A percentile compares a stretch with the other conserved stretches of the same genome.
Conservation (phyloP, 192 early-diverging fungal species). For the Phycomyces nitens region DNA sequence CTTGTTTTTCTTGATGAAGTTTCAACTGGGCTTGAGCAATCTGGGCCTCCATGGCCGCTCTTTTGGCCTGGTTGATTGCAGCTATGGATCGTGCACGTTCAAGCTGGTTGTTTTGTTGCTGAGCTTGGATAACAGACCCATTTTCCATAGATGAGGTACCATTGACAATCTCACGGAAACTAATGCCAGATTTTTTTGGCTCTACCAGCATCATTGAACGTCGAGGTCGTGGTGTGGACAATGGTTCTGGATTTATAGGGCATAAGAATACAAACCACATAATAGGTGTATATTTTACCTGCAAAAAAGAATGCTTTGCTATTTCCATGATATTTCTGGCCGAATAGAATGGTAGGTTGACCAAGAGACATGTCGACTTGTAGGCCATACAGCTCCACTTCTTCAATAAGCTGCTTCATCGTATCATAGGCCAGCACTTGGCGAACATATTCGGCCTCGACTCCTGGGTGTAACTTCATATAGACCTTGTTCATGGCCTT, state of each 20-base stretch:
- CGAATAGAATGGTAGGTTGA: constrained; percentile 28
- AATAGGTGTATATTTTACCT: constrained; percentile 4
- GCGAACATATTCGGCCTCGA: constrained; percentile 24
- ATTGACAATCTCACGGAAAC: constrained; percentile 16
- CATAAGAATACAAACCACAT: not conserved
- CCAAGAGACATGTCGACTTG: constrained; percentile 6
- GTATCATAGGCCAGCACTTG: constrained; percentile 36
- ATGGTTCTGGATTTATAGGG: constrained; percentile 16
- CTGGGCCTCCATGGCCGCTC: not conserved
- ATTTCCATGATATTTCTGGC: constrained; percentile 18
- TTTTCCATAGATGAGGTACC: not conserved
- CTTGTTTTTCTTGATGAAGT: not conserved
- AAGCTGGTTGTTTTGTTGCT: not conserved
- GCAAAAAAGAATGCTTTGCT: constrained; percentile 9
- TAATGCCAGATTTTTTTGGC: constrained; percentile 15
- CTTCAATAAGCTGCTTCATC: constrained; percentile 31
- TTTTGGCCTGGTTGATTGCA: not conserved
- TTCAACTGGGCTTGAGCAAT: not conserved
- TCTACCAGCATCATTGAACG: constrained; percentile 18
- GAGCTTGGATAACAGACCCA: not conserved
- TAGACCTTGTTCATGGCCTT: constrained; percentile 70
- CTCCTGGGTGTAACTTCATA: constrained; percentile 25
- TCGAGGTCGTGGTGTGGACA: constrained; percentile 20
- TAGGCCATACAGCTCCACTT: constrained; percentile 36
- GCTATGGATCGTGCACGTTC: not conserved